phyloP scores from a whole-genome alignment of 2,329 filamentous ascomycete species.

The Alternaria conjuncta region DNA sequence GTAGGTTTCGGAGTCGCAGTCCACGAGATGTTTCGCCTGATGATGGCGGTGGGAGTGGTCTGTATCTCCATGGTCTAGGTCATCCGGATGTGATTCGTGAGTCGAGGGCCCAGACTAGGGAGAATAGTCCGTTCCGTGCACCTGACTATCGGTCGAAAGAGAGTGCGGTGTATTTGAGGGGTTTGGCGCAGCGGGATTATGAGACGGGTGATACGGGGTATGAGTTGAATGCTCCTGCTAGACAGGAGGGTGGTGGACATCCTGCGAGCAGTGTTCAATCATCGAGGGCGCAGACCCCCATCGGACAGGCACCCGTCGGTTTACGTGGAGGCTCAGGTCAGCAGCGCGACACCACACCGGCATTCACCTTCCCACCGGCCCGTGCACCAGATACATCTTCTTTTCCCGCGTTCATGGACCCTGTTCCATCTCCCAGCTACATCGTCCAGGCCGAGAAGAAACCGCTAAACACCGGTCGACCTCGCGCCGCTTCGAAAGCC shows the following conservation, averaged over 20 bases:
- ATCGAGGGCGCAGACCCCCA: neutral
- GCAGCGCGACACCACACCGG: neutral
- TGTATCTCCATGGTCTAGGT: slow-evolving; percentile 4
- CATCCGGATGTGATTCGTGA: neutral
- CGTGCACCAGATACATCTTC: neutral
- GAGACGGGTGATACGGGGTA: neutral
- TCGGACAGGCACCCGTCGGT: neutral
- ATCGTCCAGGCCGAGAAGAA: neutral
- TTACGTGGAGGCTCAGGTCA: neutral
- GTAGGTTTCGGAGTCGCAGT: neutral
- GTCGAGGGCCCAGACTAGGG: neutral
- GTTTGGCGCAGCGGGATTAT: neutral
- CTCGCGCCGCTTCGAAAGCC: slow-evolving; percentile 19
- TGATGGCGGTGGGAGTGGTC: neutral
- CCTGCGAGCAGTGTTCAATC: neutral
- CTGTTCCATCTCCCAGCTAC: neutral
- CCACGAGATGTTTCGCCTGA: neutral
- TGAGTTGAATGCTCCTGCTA: neutral
- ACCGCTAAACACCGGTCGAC: slow-evolving; percentile 9
- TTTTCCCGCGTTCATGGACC: neutral
- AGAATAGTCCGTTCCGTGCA: neutral
- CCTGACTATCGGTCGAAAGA: neutral
- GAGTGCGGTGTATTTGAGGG: neutral
- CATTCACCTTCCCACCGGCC: neutral
- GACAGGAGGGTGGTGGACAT: neutral